These are phyloP conservation scores for Jamesozyma rosinii DNA, from an alignment of 805 yeast genomes.

Conservation along the genomic window DNA sequence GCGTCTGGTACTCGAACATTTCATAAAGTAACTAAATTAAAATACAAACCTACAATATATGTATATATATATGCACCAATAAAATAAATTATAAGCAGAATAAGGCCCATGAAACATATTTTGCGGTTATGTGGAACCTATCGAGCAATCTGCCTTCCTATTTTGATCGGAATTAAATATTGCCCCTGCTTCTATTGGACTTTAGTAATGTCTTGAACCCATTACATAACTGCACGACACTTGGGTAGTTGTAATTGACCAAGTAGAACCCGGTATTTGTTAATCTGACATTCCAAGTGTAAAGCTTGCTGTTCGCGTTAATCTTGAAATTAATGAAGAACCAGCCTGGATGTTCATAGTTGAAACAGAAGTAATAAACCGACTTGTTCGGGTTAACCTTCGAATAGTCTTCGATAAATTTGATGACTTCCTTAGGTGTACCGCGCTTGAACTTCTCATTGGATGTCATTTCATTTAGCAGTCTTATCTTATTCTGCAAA, in stretches of 20 bases:
- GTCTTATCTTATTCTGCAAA: constrained; percentile 70
- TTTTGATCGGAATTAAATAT: background rate
- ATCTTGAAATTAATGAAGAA: constrained; percentile 80
- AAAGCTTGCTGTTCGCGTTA: constrained; percentile 54
- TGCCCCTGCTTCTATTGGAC: constrained; percentile 21
- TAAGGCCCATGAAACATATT: background rate
- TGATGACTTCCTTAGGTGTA: constrained; percentile 65
- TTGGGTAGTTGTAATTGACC: constrained; percentile 77
- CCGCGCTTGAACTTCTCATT: constrained; percentile 84
- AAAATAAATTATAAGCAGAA: background rate
- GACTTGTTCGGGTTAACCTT: constrained; percentile 85
- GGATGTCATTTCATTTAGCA: constrained; percentile 73
- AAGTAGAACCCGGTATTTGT: constrained; percentile 78
- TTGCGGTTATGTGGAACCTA: no score
- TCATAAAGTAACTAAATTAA: background rate
- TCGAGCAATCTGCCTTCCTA: no score
- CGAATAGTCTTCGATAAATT: constrained; percentile 81
- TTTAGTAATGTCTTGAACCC: constrained; percentile 74
- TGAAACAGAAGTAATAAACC: constrained; percentile 83
- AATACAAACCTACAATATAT: background rate
- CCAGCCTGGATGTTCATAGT: constrained; percentile 91
- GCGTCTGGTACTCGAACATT: no score
- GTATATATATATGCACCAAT: background rate
- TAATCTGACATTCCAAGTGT: constrained; percentile 86
- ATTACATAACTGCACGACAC: constrained; percentile 77